phyloP scores from a whole-genome alignment of 345 rosid species.

The Linum trigynum region DNA sequence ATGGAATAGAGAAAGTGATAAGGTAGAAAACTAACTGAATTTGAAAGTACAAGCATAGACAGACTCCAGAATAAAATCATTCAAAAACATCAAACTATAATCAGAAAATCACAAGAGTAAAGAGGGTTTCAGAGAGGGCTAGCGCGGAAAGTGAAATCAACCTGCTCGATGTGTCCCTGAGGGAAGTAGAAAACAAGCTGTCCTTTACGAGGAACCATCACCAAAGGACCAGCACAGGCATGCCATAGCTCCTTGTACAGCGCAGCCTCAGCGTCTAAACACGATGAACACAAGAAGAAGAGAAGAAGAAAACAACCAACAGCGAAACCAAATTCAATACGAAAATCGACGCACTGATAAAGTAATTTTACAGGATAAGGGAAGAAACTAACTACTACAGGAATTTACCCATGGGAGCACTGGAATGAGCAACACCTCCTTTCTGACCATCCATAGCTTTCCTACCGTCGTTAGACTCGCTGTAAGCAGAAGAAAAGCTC shows the following conservation, averaged over 20 bases:
- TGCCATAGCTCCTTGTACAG: constrained; percentile 82
- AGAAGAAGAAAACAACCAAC: neutral
- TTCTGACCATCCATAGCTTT: constrained; percentile 19
- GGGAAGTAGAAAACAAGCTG: constrained; percentile 83
- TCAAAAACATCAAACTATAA: no score
- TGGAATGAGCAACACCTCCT: constrained; percentile 11
- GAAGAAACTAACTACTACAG: neutral
- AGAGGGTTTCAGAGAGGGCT: neutral
- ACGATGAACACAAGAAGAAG: constrained; percentile 5
- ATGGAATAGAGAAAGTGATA: neutral
- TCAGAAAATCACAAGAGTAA: neutral
- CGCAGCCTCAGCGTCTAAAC: constrained; percentile 49
- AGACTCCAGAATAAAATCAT: neutral
- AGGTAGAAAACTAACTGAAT: neutral
- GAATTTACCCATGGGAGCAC: constrained; percentile 15
- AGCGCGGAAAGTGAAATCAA: constrained; percentile 7
- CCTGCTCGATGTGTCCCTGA: constrained; percentile 95
- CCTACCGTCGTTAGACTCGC: constrained; percentile 13
- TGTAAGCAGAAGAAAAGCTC: constrained; percentile 17
- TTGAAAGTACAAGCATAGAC: neutral
- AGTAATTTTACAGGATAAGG: neutral
- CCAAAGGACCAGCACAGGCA: constrained; percentile 89
- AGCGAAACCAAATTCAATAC: neutral
- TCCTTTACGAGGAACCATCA: constrained; percentile 59
- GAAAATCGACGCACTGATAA: neutral